Evolutionary conservation across 2,329 filamentous ascomycete genomes (phyloP), one percentile per base, ranked within the genome.

Genomic region (Diaporthe helianthi): DNA sequence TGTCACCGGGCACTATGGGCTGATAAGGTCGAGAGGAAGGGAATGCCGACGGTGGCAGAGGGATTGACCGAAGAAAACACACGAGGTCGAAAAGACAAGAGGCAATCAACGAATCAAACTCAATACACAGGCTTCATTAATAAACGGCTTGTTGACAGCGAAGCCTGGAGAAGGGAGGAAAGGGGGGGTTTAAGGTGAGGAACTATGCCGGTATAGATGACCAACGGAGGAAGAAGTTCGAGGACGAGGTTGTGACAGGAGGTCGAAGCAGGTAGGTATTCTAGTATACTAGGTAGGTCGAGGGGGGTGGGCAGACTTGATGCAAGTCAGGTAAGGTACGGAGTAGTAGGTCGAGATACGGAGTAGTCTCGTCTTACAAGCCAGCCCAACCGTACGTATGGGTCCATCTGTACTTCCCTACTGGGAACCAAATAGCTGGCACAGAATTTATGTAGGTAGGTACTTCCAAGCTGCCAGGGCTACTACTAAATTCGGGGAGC

Each of bases 81-180:
- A 31, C 52, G 64, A 69, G 12, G 33, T 68, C 31, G 65, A 60
- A 72, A 68, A 58, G 49, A 60, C 60, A 66, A 69, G 61, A 69
- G 61, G 52, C 51, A 67, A 58, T 41, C 58, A 67, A 71, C 63
- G 76, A 71, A 58, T 41, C 58, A 68, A 68, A 71, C 61, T 76
- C 72, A 76, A 76, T 77, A 74, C 73, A 76, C 75, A 76, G 75
- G 72, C 74, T 71, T 75, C 75, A 76, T 77, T 75, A 75, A 67
- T 75, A 75, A 67, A 70, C 64, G 38, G 66, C 67, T 71, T 26
- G 29, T 47, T 65, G 68, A 70, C 68, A 70, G 71, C 69, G 71
- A 72, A 71, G 72, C 73, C 73, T 73, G 72, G 72, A 73, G 73
- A 73, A 74, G 55, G 67, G 63, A 64, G 24, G 53, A 58, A 67